phyloP scores from a whole-genome alignment of 2,329 filamentous ascomycete species.

The Botryotinia globosa region DNA sequence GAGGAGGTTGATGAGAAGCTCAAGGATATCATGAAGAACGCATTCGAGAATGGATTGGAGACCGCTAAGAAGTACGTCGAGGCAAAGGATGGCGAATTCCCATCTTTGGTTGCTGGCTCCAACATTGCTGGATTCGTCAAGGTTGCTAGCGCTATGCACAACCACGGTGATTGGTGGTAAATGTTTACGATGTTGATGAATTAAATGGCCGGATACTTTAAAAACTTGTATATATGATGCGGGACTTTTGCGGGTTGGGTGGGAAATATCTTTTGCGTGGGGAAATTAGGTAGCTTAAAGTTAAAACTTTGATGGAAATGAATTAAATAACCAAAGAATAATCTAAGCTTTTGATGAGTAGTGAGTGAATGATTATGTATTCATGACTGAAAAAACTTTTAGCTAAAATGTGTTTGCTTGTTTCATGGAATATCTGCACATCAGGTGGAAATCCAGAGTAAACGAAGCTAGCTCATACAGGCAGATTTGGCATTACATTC shows the following conservation, averaged over 20 bases:
- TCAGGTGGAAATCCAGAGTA: neutral
- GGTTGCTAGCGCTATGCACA: conserved; percentile 90
- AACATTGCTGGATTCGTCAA: conserved; percentile 99
- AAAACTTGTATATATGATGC: conserved; percentile 16
- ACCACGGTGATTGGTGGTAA: conserved; percentile 92
- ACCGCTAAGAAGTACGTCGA: conserved; percentile 88
- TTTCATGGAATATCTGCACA: neutral
- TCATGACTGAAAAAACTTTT: neutral
- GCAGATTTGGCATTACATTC: neutral
- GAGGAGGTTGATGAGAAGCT: conserved; percentile 92
- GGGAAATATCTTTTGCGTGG: neutral
- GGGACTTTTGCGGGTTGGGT: conserved; percentile 14
- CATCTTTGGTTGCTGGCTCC: conserved; percentile 85
- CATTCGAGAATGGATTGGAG: conserved; percentile 83
- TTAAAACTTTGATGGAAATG: neutral
- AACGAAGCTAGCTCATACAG: neutral
- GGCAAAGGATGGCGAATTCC: conserved; percentile 76
- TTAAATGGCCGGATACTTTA: neutral
- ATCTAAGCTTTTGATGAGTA: neutral
- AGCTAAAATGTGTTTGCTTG: neutral
- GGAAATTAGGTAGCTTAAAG: neutral
- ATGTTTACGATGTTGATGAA: conserved; percentile 22
- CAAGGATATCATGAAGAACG: conserved; percentile 90
- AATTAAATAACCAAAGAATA: neutral
- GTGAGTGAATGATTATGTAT: neutral